Percentiles rank a stretch among this genome's conserved stretches.
phyloP scores from a whole-genome alignment of 331 rosid genomes.

The Stylosanthes scabra region DNA sequence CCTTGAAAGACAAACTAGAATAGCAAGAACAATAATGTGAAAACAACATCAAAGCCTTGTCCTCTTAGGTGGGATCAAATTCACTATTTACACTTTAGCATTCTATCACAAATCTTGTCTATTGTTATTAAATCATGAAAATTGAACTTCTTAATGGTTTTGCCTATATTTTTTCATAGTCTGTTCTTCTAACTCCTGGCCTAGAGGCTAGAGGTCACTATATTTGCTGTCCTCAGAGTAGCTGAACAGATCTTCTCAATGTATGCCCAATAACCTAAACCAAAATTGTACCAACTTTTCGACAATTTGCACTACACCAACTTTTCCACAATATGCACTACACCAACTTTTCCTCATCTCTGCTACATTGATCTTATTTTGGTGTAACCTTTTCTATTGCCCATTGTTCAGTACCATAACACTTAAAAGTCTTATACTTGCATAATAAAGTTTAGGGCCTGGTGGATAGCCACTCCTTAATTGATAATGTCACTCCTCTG shows the following conservation, averaged over 20 bases:
- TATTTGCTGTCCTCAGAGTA: background rate
- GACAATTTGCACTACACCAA: background rate
- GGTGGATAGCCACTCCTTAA: too few species aligned
- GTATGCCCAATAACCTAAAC: background rate
- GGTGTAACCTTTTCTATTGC: too few species aligned
- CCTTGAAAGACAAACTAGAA: background rate
- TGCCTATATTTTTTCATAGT: background rate
- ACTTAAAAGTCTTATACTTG: background rate
- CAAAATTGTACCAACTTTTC: background rate
- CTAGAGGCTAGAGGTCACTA: background rate
- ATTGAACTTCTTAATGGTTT: background rate
- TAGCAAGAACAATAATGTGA: background rate
- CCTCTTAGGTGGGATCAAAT: background rate
- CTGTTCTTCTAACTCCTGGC: background rate
- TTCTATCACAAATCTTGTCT: background rate
- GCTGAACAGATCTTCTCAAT: background rate
- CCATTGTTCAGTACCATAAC: too few species aligned
- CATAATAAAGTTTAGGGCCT: too few species aligned
- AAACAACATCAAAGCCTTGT: background rate
- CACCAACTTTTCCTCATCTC: background rate
- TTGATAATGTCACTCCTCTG: too few species aligned
- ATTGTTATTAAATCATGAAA: too few species aligned
- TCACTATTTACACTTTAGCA: too few species aligned
- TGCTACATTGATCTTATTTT: background rate
- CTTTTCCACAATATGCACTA: background rate